These are phyloP conservation scores for Entoloma clypeatum DNA, from an alignment of 1,284 basidiomycete genomes.

Conservation along the genomic window DNA sequence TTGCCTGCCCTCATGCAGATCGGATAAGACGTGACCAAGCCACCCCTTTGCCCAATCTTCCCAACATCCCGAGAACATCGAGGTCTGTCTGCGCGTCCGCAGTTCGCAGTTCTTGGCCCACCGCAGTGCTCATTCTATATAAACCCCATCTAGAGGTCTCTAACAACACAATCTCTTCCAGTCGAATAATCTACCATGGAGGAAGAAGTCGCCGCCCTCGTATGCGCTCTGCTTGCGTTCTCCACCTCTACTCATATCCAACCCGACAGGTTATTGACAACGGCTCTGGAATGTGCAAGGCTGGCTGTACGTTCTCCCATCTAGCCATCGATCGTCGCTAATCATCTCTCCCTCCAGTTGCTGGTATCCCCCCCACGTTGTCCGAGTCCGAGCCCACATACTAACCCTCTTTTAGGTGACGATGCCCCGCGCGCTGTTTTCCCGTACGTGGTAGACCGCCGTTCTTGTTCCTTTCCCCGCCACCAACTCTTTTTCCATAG, in stretches of 20 bases:
- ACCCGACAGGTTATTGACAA: constrained; percentile 73
- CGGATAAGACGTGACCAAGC: too few relatives aligned
- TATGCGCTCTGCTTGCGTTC: constrained; percentile 25
- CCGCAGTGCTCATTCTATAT: too few relatives aligned
- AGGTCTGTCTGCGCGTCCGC: too few relatives aligned
- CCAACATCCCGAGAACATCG: too few relatives aligned
- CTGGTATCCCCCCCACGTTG: constrained; percentile 34
- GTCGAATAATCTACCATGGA: constrained; percentile 37
- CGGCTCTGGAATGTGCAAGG: constrained; percentile 91
- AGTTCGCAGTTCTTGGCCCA: constrained; percentile 18
- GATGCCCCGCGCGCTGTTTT: constrained; percentile 71
- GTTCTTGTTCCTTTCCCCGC: constrained; percentile 6
- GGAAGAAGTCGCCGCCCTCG: constrained; percentile 47
- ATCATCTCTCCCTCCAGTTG: constrained; percentile 35
- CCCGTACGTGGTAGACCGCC: constrained; percentile 45
- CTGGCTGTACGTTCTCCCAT: constrained; percentile 63
- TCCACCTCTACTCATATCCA: constrained; percentile 4
- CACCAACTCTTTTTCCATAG: constrained; percentile 32
- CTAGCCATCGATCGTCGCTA: constrained; percentile 13
- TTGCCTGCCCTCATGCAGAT: too few relatives aligned
- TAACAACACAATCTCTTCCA: constrained; percentile 13
- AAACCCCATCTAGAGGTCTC: constrained; percentile 17
- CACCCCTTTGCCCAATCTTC: too few relatives aligned
- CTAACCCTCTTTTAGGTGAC: constrained; percentile 43
- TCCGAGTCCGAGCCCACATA: constrained; percentile 4